Conservation (phyloP, 2,329 filamentous ascomycete genomes). For the Claviceps humidiphila region DNA sequence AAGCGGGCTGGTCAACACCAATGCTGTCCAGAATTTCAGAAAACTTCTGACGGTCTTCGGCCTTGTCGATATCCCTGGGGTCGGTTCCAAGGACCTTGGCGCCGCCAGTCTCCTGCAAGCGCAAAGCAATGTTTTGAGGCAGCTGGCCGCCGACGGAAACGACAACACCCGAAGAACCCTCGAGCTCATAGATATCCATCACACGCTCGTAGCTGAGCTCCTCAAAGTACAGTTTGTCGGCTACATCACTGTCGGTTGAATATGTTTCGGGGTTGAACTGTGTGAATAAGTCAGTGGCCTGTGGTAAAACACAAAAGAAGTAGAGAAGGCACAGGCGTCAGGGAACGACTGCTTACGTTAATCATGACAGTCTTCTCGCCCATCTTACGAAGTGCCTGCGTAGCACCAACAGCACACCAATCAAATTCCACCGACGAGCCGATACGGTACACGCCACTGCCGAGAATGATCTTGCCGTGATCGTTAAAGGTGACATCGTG, state of each 20-base stretch:
- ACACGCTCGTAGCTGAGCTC: constrained; percentile 94
- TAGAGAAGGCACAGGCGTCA: not conserved
- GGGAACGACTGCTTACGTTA: constrained; percentile 42
- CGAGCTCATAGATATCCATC: constrained; percentile 97
- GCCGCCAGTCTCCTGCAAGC: constrained; percentile 79
- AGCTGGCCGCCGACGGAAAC: constrained; percentile 94
- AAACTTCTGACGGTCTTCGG: constrained; percentile 97
- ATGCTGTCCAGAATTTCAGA: constrained; percentile 95
- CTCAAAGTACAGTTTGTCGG: constrained; percentile 91
- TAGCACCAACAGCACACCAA: constrained; percentile 92
- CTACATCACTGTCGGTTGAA: constrained; percentile 73
- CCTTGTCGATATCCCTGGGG: constrained; percentile 90
- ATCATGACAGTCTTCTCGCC: constrained; percentile 98
- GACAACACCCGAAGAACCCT: constrained; percentile 72
- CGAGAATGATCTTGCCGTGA: constrained; percentile 77
- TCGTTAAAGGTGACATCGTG: constrained; percentile 94
- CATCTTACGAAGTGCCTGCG: constrained; percentile 67
- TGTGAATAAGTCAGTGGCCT: not conserved
- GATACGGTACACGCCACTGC: constrained; percentile 93
- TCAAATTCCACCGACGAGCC: constrained; percentile 97
- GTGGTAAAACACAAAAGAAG: not conserved
- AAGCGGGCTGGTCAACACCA: constrained; percentile 89
- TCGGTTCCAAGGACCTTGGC: constrained; percentile 88
- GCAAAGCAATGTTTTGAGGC: constrained; percentile 92
- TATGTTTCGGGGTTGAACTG: constrained; percentile 69